phyloP scores from a whole-genome alignment of 495 filamentous ascomycete genomes.

The Barbatosphaeria neglecta region DNA sequence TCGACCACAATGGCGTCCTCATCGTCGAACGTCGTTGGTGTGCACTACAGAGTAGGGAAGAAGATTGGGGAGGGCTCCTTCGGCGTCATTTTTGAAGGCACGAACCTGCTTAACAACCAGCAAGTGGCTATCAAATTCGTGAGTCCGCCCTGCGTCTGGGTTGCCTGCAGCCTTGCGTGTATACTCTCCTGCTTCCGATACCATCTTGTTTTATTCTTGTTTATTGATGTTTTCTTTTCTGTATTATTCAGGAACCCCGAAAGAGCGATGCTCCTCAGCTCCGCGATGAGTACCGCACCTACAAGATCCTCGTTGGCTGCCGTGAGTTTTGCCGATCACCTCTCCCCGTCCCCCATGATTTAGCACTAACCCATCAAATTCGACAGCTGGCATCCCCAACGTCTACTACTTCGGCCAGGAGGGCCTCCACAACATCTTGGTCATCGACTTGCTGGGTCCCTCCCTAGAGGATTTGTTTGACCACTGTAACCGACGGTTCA shows the following conservation, averaged over 20 bases:
- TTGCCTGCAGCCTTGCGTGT: not conserved
- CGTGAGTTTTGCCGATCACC: slow-evolving; percentile 42
- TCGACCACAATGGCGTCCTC: slow-evolving; percentile 67
- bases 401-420: slow-evolving; percentile 99
- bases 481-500: slow-evolving; percentile 90
- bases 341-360: not conserved
- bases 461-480: slow-evolving; percentile 97
- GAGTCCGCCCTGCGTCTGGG: slow-evolving; percentile 24
- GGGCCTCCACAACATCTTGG: slow-evolving; percentile 96
- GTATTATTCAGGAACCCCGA: slow-evolving; percentile 64
- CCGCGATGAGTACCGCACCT: slow-evolving; percentile 97
- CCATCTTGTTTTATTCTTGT: too few species aligned
- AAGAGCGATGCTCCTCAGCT: slow-evolving; percentile 98
- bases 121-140: slow-evolving; percentile 99
- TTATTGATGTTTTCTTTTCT: not conserved
- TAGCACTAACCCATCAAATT: slow-evolving; percentile 8
- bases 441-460: slow-evolving; percentile 94
- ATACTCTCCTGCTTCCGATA: not conserved
- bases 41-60: slow-evolving; percentile 98
- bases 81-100: slow-evolving; percentile 98
- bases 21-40: slow-evolving; percentile 95
- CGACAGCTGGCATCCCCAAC: slow-evolving; percentile 90
- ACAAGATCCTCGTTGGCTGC: slow-evolving; percentile 98
- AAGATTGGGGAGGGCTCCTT: slow-evolving; percentile 99
- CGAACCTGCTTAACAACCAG: slow-evolving; percentile 97